Base-by-base conservation (phyloP, 2,329 filamentous ascomycete genomes). In the Anthostomella pinea region DNA sequence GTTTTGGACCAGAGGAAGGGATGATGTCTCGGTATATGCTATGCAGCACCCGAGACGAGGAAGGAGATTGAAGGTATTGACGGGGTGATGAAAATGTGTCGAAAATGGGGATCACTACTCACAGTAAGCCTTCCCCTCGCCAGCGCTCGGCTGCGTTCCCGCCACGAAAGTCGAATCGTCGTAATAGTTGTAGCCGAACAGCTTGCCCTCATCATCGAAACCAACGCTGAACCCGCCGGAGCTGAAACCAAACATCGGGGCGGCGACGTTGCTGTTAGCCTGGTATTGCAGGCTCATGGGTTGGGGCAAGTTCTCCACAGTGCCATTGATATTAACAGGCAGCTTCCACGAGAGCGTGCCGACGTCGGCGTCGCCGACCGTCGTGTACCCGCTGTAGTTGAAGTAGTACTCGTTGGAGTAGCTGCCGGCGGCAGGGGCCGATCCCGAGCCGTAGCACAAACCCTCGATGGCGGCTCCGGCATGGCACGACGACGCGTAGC, bases 391-490 rank as follows among this genome's bases (percentile, higher is more conserved):
- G 8, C 56, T 58, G 38, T 52, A 53, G 50, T 66, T 66, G 51
- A 62, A 60, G 41, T 49, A 55, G 53, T 60, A 67, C 26, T 48
- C 39, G 37, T 35, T 49, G 20, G 35, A 49, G n/a, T 30, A 9
- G 16, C 11, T 6, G 8, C 24, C 33, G 33, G 24, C 36, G 28
- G 30, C 27, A 28, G 39, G 54, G 29, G 35, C 36, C 26, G 38
- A 22, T 8, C 32, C 50, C 10, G 42, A 40, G 10, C 30, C 19
- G 30, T 59, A 49, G 45, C 61, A 64, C n/a, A 64, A 34, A 9
- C 50, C 54, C 30, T 62, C 55, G 16, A 59, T 54, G 24, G 55
- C 60, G 8, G 63, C 59, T 9, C 61, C 60, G 11, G 58, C 39
- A 26, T 63, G 59, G 46, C 62, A 66, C 6, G 59, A 53, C 5